Base-by-base conservation (phyloP, 176 grass and related monocot species). In the Triticum urartu region DNA sequence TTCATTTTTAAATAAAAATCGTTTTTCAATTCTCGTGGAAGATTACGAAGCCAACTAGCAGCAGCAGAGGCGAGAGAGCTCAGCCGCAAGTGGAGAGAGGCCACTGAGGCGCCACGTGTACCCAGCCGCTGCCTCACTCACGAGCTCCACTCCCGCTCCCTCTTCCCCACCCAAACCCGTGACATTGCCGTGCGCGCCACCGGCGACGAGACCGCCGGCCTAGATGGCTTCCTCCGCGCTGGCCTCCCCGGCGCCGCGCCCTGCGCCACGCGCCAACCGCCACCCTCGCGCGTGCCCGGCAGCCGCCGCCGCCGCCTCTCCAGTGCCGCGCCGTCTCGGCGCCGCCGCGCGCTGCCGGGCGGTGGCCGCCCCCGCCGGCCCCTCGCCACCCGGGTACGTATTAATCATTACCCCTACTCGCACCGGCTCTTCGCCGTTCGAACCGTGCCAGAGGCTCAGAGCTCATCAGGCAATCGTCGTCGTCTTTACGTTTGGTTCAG, bases 211-310 rank as follows among this genome's bases (percentile, higher is more conserved):
- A 43, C 40, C 3, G 0, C 10, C 40, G 40, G 9, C 9, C 40
- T 1, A 43, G 9, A 87, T 91, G 89, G 81, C 50, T n/a, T 79
- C 85, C 81, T 32, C 89, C 47, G 76, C 89, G 22, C 22, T 87
- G 12, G 68, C 81, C 76, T 87, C 81, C 61, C 68, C 21, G 11
- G 67, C 68, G 45, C 60, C 75, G 81, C 81, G 26, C 74, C 85
- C 81, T 62, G 68, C 89, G 43, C 66, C 15, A 4, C n/a, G 60
- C 33, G 25, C 18, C 59, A 21, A 5, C 59, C 6, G 28, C 25
- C 39, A 36, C 5, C 64, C 48, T 76, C 75, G 65, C 17, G 52
- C 10, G 34, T 14, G 48, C 6, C 22, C 74, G 1, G 10, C 52
- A 7, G 52, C 52, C 5, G 52, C 24, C 9, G 21, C 11, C 25